Conservation (phyloP, 805 yeast genomes). For the Metschnikowia aberdeeniae region DNA sequence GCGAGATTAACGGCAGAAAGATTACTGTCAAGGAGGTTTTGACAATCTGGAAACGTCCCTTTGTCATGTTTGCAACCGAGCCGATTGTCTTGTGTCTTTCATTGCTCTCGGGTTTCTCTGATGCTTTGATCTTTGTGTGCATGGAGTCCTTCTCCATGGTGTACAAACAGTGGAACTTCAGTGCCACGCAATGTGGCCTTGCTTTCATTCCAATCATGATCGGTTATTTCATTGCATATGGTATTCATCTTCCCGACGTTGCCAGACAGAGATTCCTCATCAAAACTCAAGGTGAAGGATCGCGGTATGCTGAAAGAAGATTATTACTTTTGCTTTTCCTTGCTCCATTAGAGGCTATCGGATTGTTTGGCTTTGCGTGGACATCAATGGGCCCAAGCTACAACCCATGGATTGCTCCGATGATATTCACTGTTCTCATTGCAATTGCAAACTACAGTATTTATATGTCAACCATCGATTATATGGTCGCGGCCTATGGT, state of each 20-base stretch:
- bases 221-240: conserved; percentile 35
- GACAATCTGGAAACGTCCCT: conserved; percentile 36
- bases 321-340: conserved; percentile 31
- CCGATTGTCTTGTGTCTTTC: conserved; percentile 39
- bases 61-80: conserved; percentile 34
- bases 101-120: conserved; percentile 38
- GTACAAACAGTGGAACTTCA: conserved; percentile 33
- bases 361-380: conserved; percentile 41
- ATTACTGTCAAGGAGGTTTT: conserved; percentile 23
- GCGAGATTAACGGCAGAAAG: conserved; percentile 21
- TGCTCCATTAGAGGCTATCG: conserved; percentile 37
- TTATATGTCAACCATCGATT: conserved; percentile 43
- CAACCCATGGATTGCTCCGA: conserved; percentile 40
- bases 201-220: conserved; percentile 31
- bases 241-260: conserved; percentile 31
- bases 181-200: conserved; percentile 27
- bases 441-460: conserved; percentile 40
- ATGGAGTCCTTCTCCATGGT: conserved; percentile 34
- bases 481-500: conserved; percentile 41
- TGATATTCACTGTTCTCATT: conserved; percentile 33
- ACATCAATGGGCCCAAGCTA: conserved; percentile 36
- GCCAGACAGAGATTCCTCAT: conserved; percentile 25
- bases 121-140: conserved; percentile 38
- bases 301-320: conserved; percentile 26
- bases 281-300: conserved; percentile 21